These are phyloP conservation scores for Rosa multiflora DNA, from an alignment of 306 rosid species.

Conservation along the genomic window DNA sequence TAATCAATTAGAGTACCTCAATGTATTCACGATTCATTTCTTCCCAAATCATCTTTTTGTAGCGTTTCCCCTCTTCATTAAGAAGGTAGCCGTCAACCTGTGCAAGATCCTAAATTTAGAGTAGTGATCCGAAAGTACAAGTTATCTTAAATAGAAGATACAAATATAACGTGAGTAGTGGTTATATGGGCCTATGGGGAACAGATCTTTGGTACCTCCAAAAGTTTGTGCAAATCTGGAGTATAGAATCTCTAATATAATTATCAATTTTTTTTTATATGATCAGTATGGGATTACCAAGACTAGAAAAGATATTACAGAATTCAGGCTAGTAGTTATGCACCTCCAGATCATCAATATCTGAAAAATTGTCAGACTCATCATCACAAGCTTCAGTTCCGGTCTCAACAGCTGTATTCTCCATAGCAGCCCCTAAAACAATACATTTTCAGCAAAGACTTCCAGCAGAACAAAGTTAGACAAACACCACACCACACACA, in stretches of 20 bases:
- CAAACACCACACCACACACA: no score
- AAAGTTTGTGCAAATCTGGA: neutral
- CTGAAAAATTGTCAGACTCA: slow-evolving; percentile 31
- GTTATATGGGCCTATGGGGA: neutral
- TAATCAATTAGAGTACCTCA: neutral
- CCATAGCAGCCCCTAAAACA: slow-evolving; percentile 24
- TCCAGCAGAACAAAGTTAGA: neutral
- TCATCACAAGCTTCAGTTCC: slow-evolving; percentile 17
- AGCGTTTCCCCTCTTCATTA: slow-evolving; percentile 19
- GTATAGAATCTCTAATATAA: no score
- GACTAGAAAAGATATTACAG: neutral
- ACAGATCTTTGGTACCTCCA: neutral
- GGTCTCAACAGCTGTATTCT: slow-evolving; percentile 9
- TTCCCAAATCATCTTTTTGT: slow-evolving; percentile 23
- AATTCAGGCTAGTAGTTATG: neutral
- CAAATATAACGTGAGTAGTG: neutral
- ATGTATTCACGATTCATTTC: slow-evolving; percentile 25
- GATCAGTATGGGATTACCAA: neutral
- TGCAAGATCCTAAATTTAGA: neutral
- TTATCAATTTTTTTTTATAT: neutral
- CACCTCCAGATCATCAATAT: slow-evolving; percentile 39
- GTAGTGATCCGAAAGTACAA: slow-evolving; percentile 1
- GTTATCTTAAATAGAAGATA: neutral
- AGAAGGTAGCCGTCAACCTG: slow-evolving; percentile 24
- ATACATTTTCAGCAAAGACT: neutral